These are phyloP conservation scores for Rhodomyrtus tomentosa DNA, from an alignment of 345 rosid species.

Conservation along the genomic window DNA sequence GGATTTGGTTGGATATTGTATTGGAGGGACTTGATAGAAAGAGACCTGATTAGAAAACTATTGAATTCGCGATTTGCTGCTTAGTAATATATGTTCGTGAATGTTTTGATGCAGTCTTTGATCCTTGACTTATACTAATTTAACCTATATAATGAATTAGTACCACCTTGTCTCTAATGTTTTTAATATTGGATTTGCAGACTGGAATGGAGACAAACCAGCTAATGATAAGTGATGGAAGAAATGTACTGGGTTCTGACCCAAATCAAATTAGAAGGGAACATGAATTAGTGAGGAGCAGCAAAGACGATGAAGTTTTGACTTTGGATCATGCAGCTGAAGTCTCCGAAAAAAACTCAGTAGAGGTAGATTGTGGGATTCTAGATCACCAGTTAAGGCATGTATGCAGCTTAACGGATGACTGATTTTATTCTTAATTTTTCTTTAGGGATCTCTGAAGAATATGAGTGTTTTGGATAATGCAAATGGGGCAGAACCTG, in stretches of 20 bases:
- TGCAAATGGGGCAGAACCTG: conserved; percentile 22
- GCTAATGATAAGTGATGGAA: background rate
- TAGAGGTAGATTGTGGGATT: conserved; percentile 30
- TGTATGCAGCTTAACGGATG: background rate
- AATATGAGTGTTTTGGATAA: conserved; percentile 18
- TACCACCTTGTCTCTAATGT: background rate
- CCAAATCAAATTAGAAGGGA: conserved; percentile 9
- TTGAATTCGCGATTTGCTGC: background rate
- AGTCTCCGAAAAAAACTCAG: conserved; percentile 8
- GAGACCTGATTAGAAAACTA: background rate
- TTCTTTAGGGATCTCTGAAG: conserved; percentile 31
- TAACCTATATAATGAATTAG: background rate
- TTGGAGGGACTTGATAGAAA: background rate
- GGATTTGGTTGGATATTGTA: background rate
- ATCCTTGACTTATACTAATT: background rate
- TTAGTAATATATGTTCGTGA: background rate
- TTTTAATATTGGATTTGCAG: background rate
- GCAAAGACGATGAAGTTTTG: conserved; percentile 11
- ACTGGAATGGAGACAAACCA: background rate
- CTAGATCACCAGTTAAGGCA: background rate
- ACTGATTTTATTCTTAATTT: background rate
- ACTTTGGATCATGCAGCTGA: conserved; percentile 22
- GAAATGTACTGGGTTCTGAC: background rate
- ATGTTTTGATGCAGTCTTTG: background rate
- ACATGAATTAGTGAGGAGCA: conserved; percentile 10